Conservation (phyloP, 805 yeast species). For the Jamesozyma piceae region DNA sequence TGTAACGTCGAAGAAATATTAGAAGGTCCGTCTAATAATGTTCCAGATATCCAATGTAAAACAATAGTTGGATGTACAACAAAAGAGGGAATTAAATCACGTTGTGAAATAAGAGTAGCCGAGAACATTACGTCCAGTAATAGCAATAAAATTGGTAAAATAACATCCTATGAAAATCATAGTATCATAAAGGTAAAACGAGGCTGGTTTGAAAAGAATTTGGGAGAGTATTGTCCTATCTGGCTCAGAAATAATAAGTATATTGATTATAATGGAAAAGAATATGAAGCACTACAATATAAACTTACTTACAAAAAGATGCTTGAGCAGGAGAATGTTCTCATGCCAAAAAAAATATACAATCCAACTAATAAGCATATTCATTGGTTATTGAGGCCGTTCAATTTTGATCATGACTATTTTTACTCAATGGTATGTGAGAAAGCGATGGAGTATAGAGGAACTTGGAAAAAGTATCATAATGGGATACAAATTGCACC, state of each 20-base stretch:
- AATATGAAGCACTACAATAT: conserved; percentile 1
- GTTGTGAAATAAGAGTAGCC: background rate
- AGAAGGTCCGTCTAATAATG: background rate
- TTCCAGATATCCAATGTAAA: background rate
- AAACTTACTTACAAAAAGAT: conserved; percentile 2
- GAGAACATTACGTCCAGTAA: background rate
- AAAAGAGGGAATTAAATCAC: background rate
- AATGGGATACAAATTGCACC: conserved; percentile 2
- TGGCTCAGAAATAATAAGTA: conserved; percentile 4
- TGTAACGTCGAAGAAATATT: background rate
- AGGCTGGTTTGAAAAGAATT: background rate
- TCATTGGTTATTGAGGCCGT: conserved; percentile 1
- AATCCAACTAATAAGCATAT: conserved; percentile 5
- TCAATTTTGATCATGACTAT: conserved; percentile 5
- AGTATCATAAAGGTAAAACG: background rate
- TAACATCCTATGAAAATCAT: background rate
- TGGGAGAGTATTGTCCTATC: conserved; percentile 7
- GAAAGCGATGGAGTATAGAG: background rate
- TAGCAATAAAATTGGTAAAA: background rate
- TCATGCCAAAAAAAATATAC: conserved; percentile 1
- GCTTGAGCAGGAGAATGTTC: conserved; percentile 1
- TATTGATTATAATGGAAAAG: conserved; percentile 1
- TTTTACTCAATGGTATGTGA: conserved; percentile 1
- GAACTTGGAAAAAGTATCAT: conserved; percentile 1
- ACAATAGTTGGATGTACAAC: background rate